phyloP scores from a whole-genome alignment of 768 basidiomycete species.

The Lactarius trivialis region DNA sequence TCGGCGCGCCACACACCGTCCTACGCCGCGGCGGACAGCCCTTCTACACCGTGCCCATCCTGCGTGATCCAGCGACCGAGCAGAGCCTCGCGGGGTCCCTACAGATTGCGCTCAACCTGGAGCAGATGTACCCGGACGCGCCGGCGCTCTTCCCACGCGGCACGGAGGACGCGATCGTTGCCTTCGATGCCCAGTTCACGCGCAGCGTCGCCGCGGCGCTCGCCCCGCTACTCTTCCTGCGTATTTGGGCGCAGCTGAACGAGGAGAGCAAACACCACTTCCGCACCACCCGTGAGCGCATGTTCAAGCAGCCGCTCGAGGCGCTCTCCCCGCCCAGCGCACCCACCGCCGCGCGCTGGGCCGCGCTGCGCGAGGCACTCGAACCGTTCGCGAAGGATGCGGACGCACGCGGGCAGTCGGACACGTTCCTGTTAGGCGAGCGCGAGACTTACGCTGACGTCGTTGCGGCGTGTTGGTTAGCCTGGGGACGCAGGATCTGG shows the following conservation, averaged over 20 bases:
- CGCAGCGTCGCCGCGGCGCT: slow-evolving; percentile 4
- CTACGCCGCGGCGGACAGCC: slow-evolving; percentile 30
- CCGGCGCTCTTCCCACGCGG: slow-evolving; percentile 33
- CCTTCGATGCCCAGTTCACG: slow-evolving; percentile 25
- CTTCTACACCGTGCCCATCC: slow-evolving; percentile 41
- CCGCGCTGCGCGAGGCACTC: slow-evolving; percentile 31
- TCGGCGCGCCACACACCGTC: slow-evolving; percentile 34
- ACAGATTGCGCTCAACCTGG: slow-evolving; percentile 43
- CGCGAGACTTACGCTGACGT: slow-evolving; percentile 38
- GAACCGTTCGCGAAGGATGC: slow-evolving; percentile 23
- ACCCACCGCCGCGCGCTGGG: slow-evolving; percentile 33
- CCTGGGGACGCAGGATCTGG: slow-evolving; percentile 30
- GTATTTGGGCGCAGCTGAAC: slow-evolving; percentile 27
- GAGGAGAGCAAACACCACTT: slow-evolving; percentile 36
- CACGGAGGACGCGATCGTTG: slow-evolving; percentile 17
- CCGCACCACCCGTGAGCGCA: slow-evolving; percentile 31
- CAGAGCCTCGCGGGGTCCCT: slow-evolving; percentile 35
- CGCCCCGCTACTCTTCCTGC: slow-evolving; percentile 9
- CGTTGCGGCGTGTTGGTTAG: slow-evolving; percentile 30
- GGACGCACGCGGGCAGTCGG: slow-evolving; percentile 13
- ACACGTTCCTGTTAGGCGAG: slow-evolving; percentile 32
- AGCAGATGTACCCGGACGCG: slow-evolving; percentile 38
- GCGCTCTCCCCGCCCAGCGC: slow-evolving; percentile 31
- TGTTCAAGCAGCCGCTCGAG: slow-evolving; percentile 35
- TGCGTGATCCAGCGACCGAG: slow-evolving; percentile 38